A percentile compares a stretch with the other conserved stretches of the same genome.
phyloP scores from a whole-genome alignment of 1,139 yeast species.

The Meyerozyma carpophila region DNA sequence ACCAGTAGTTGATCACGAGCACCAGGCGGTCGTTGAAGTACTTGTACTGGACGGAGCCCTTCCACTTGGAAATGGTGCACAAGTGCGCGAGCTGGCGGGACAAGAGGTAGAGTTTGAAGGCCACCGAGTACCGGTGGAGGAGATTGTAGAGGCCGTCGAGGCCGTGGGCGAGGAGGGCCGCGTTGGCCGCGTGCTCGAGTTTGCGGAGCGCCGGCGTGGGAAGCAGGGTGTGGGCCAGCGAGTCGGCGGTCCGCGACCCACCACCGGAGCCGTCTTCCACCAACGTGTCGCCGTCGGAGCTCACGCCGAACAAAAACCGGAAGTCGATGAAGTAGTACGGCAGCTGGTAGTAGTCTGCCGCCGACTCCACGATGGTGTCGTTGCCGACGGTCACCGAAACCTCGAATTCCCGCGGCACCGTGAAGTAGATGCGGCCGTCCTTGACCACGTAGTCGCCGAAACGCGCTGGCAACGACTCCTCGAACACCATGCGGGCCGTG shows the following conservation, averaged over 20 bases:
- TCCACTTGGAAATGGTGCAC: slow-evolving; percentile 54
- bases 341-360: slow-evolving; percentile 35
- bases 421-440: slow-evolving; percentile 73
- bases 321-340: slow-evolving; percentile 79
- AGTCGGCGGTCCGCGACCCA: background rate
- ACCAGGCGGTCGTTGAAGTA: slow-evolving; percentile 60
- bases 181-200: slow-evolving; percentile 55
- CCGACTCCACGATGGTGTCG: slow-evolving; percentile 44
- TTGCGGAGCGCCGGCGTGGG: slow-evolving; percentile 10
- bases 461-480: slow-evolving; percentile 56
- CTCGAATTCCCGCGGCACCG: slow-evolving; percentile 60
- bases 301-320: slow-evolving; percentile 50
- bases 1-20: slow-evolving; percentile 70
- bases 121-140: slow-evolving; percentile 64
- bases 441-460: slow-evolving; percentile 51
- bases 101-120: slow-evolving; percentile 67
- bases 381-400: slow-evolving; percentile 64
- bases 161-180: slow-evolving; percentile 46
- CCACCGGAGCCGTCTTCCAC: background rate
- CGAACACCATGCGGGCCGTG: slow-evolving; percentile 69
- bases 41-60: slow-evolving; percentile 60
- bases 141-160: slow-evolving; percentile 60
- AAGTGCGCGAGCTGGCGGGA: slow-evolving; percentile 59
- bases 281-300: background rate
- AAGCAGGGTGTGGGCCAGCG: slow-evolving; percentile 2